These are phyloP conservation scores for Kokia cookei DNA, from an alignment of 441 rosid genomes.

Conservation along the genomic window DNA sequence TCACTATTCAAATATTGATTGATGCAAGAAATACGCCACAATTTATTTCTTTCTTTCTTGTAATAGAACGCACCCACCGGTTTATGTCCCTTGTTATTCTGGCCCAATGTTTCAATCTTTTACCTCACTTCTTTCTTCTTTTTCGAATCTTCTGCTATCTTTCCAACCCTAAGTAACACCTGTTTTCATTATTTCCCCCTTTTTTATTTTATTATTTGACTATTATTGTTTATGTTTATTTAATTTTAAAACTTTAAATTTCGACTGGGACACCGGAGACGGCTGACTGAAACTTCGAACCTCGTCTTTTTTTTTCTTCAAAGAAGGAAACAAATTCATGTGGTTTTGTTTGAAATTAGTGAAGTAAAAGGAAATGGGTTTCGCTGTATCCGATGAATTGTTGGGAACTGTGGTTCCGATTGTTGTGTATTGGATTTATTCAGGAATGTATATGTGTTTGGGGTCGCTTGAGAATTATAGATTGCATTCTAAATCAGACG, in stretches of 20 bases:
- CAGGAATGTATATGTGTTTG: conserved; percentile 54
- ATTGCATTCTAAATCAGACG: conserved; percentile 66
- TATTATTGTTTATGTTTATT: background rate
- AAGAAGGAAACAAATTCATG: conserved; percentile 18
- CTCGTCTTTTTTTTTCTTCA: background rate
- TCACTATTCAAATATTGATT: background rate
- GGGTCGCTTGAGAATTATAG: conserved; percentile 60
- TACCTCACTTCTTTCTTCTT: background rate
- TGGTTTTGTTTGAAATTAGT: conserved; percentile 44
- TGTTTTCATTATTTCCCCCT: too few relatives aligned
- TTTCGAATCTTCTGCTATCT: background rate
- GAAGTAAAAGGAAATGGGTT: conserved; percentile 1
- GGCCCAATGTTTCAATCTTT: background rate
- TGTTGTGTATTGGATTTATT: conserved; percentile 68
- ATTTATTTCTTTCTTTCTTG: background rate
- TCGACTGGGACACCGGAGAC: background rate
- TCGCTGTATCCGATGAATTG: conserved; percentile 3
- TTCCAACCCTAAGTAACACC: background rate
- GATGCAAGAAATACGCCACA: background rate
- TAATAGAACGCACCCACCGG: background rate
- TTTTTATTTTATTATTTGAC: background rate
- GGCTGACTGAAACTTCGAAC: background rate
- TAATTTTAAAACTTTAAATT: background rate
- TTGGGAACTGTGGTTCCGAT: conserved; percentile 79
- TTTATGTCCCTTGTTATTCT: too few relatives aligned